Evolutionary conservation across 2,329 filamentous ascomycete genomes (phyloP).

Genomic region (Botrytis elliptica): DNA sequence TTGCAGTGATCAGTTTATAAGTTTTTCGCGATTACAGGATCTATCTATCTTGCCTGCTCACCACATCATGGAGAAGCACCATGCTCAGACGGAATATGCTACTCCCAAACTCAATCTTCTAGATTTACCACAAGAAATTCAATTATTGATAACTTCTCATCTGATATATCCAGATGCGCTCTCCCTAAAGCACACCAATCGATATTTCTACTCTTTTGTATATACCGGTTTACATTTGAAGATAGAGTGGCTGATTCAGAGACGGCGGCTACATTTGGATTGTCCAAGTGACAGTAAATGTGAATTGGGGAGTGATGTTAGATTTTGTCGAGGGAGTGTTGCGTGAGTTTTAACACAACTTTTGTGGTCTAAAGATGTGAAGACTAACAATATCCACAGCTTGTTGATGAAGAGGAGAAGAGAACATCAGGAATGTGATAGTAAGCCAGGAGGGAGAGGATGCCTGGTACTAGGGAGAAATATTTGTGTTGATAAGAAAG

Average conservation of each 20-base stretch:
- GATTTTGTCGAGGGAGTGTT: conserved; percentile 60
- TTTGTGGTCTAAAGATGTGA: neutral
- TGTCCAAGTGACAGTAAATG: conserved; percentile 60
- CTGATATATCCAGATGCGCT: conserved; percentile 70
- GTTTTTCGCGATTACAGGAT: neutral
- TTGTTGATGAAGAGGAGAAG: conserved; percentile 58
- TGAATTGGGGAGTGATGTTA: conserved; percentile 57
- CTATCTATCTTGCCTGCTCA: neutral
- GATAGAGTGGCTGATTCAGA: conserved; percentile 66
- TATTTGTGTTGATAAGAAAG: conserved; percentile 1
- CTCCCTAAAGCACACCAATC: conserved; percentile 65
- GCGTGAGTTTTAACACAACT: conserved; percentile 45
- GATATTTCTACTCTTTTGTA: conserved; percentile 62
- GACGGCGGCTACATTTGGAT: conserved; percentile 61
- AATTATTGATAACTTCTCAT: conserved; percentile 57
- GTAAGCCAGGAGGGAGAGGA: conserved; percentile 32
- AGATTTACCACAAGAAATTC: conserved; percentile 63
- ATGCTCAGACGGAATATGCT: neutral
- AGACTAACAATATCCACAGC: conserved; percentile 37
- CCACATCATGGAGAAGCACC: neutral
- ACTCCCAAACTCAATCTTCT: conserved; percentile 14
- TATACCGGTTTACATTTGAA: conserved; percentile 65
- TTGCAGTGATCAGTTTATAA: neutral
- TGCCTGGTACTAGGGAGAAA: conserved; percentile 35
- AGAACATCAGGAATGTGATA: conserved; percentile 60